phyloP scores from a whole-genome alignment of 176 grass and related monocot genomes.

The Aechmea fasciata region DNA sequence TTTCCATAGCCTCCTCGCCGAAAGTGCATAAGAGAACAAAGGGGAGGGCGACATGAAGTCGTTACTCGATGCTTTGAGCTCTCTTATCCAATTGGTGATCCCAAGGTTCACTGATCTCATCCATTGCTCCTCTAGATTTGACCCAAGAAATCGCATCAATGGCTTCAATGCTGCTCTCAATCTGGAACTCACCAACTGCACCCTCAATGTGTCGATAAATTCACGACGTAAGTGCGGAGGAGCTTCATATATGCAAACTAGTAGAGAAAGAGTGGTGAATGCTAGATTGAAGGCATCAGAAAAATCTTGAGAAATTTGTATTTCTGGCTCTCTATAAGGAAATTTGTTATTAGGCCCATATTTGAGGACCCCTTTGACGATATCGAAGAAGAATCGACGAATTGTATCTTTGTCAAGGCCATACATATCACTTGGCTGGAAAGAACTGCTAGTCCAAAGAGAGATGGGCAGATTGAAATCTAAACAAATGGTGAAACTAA shows the following conservation, averaged over 20 bases:
- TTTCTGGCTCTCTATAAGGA: slow-evolving; percentile 18
- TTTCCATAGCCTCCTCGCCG: slow-evolving; percentile 52
- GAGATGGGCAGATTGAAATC: slow-evolving; percentile 26
- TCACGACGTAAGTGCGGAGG: slow-evolving; percentile 21
- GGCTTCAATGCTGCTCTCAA: slow-evolving; percentile 27
- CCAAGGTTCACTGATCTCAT: slow-evolving; percentile 63
- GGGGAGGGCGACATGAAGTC: neutral
- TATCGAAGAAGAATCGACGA: slow-evolving; percentile 28
- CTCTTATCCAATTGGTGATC: slow-evolving; percentile 55
- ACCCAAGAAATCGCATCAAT: slow-evolving; percentile 41
- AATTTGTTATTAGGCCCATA: slow-evolving; percentile 37
- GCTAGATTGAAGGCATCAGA: slow-evolving; percentile 35
- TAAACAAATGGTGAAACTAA: slow-evolving; percentile 44
- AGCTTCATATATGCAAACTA: slow-evolving; percentile 65
- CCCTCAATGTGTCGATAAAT: slow-evolving; percentile 25
- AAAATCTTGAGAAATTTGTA: slow-evolving; percentile 27
- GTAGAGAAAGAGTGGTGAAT: slow-evolving; percentile 36
- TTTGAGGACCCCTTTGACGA: slow-evolving; percentile 35
- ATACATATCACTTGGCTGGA: slow-evolving; percentile 2
- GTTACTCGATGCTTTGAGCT: slow-evolving; percentile 16
- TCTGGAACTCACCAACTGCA: slow-evolving; percentile 6
- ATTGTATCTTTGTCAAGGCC: slow-evolving; percentile 17
- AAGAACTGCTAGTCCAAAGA: slow-evolving; percentile 44
- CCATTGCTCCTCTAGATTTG: slow-evolving; percentile 65
- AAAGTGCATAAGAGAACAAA: slow-evolving; percentile 51